Evolutionary conservation across 345 rosid genomes (phyloP), one percentile per base, ranked within the genome.

Genomic region (Lepidium africanum): DNA sequence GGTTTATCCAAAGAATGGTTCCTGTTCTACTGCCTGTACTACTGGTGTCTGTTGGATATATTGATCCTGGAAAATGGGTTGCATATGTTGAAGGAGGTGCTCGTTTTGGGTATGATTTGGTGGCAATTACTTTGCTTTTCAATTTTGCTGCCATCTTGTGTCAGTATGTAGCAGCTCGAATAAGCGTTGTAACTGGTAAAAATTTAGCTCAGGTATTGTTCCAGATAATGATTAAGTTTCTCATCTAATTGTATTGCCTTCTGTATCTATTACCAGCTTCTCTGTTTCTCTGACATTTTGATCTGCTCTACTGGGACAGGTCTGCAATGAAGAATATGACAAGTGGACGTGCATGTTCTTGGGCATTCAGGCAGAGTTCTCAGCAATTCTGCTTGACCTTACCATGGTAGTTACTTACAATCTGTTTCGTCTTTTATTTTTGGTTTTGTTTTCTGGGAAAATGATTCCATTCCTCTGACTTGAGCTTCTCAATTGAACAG

Each of bases 31-130:
- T 85, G 47, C 96, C 96, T 0, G 96, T 74, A 13, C 86, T 91
- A 77, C 74, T 95, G 75, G 78, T 91, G 72, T 77, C 99, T 59
- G 65, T 87, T 15, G 90, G 90, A 70, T 95, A 95, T 80, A 80
- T 95, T 46, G 97, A 95, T 79, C 97, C 96, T 41, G 96, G 96
- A 51, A 95, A 91, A 81, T 91, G 97, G 99, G 96, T 82, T 39
- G 89, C 90, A 53, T 76, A 78, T 43, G 69, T 95, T n/a, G 98
- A 95, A 75, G 98, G 90, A 60, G 98, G 97, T 82, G 88, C 96
- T 10, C 90, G 82, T 56, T 95, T 82, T 70, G 99, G 97, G 73
- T 62, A 72, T 81, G 94, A 87, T 65, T 81, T 95, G 75, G 81
- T 84, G 39, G 76, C 77, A 12, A 68, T 84, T 10, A 76, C 86